Conservation (phyloP, 176 grass and related monocot species). For the Bromus sterilis region DNA sequence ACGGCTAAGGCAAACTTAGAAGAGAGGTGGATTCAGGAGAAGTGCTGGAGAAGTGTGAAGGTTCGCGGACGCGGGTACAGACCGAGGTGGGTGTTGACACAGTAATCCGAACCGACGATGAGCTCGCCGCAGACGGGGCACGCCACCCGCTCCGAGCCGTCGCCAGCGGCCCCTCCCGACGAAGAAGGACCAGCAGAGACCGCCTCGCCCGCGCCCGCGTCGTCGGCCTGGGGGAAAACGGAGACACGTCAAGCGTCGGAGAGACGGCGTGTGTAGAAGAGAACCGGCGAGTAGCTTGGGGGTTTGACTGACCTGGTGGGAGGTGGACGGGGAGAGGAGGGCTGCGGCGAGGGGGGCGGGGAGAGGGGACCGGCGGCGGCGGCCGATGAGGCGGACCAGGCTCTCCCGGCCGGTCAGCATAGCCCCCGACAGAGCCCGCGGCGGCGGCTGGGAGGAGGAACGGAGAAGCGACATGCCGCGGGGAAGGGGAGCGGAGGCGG, state of each 20-base stretch:
- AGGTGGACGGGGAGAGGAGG: background rate
- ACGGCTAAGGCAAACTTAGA: background rate
- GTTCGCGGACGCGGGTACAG: background rate
- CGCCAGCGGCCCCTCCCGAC: background rate
- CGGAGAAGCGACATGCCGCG: background rate
- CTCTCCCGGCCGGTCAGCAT: slow-evolving; percentile 67
- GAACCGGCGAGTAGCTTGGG: background rate
- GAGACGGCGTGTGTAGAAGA: background rate
- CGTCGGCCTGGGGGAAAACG: background rate
- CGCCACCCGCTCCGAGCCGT: slow-evolving; percentile 37
- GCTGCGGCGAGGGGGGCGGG: slow-evolving; percentile 15
- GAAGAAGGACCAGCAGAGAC: background rate
- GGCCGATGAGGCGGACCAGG: slow-evolving; percentile 65
- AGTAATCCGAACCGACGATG: slow-evolving; percentile 58
- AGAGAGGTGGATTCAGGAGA: background rate
- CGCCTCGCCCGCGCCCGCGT: background rate
- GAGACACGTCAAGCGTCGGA: background rate
- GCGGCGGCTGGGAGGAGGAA: background rate
- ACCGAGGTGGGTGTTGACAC: slow-evolving; percentile 78
- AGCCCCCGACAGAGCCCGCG: background rate
- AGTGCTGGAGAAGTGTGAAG: background rate
- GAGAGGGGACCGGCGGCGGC: slow-evolving; percentile 49
- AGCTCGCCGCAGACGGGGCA: slow-evolving; percentile 76
- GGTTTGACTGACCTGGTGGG: slow-evolving; percentile 17
- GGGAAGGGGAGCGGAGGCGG: background rate